Base-by-base conservation (phyloP, 345 rosid genomes). In the Cardamine chenopodiifolia region DNA sequence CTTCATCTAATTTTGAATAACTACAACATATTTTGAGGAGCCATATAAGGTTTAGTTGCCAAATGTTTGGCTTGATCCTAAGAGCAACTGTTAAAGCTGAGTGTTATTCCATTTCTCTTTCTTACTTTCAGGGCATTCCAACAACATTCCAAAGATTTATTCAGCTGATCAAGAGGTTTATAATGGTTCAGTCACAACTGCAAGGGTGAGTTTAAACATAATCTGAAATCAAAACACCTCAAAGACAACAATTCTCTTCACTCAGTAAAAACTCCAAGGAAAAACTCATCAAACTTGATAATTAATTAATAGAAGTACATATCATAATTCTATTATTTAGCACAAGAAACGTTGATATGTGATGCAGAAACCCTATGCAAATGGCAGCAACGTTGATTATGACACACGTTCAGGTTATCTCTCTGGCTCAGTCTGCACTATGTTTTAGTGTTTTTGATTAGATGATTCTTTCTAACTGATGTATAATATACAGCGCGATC, bases 401-500 rank as follows among this genome's bases (percentile, higher is more conserved):
- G 88, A 89, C 62, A 54, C 75, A 2, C 87, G 58, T 70, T 78
- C 95, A 90, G 98, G 99, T 92, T 35, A 57, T 73, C 67, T 77
- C 62, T 44, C 40, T 56, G 17, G n/a, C 62, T 64, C 52, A 37
- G 0, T 20, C 60, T 63, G 52, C 75, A 18, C 35, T 25, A 45
- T 28, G 45, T 14, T 57, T 20, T 49, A 6, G 47, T 22, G 31
- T 28, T 74, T 47, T 56, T 49, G 6, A 45, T 64, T 22, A 11
- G 48, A 61, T 29, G 73, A 58, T 53, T 19, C 72, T 69, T 59
- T 68, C 14, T 69, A 72, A 81, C 79, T 65, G 22, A 18, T 19
- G 47, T 61, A 73, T 63, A 45, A 35, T 79, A 35, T 79, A 47
- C 94, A 96, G 98, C 60, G 73, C 84, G 93, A 74, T 90, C 99